Evolutionary conservation across 805 yeast genomes (phyloP), one percentile per base, ranked within the genome.

Genomic region (Candida endomychidarum): DNA sequence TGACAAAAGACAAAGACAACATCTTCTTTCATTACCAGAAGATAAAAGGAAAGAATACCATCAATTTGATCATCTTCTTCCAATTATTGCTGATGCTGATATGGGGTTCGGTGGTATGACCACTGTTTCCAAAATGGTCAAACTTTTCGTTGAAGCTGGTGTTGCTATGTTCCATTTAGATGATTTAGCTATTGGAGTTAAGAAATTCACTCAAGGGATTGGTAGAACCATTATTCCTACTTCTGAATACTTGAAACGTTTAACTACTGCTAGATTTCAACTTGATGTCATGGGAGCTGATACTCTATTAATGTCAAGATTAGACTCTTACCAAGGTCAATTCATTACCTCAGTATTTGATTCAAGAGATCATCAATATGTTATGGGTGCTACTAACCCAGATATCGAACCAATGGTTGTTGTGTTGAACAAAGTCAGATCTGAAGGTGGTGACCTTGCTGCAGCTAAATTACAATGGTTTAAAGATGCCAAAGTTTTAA

Each of bases 31-130:
- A 10, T 32, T 41, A 19, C 29, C 43, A 4, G 46, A 41, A 29
- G 37, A 41, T 27, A 36, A 45, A 12, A 35, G 46, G 28, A 33
- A 35, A 10, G 18, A 35, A 2, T 38, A 25, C 29, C 48, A 38
- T 10, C 28, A 31, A 16, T 45, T 38, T 29, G 48, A 45, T 18
- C 37, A 41, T 17, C 21, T 45, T 19, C 30, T 45, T 6, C 48
- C 48, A 3, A 33, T 45, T 8, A 41, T 45, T 20, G 48, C 48
- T 14, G 48, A 45, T 36, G 48, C 39, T 17, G 48, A 45, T 30
- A 45, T 45, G 48, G 48, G 48, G 5, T 45, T 45, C 25, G 48
- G 48, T 11, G 46, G 48, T n/a, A 41, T 40, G 14, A 45, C 48
- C 5, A 45, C 48, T 22, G 36, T 45, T 27, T 34, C 37, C 15